These are phyloP conservation scores for Phialemonium atrogriseum DNA, from an alignment of 2,329 filamentous ascomycete genomes.

Conservation along the genomic window DNA sequence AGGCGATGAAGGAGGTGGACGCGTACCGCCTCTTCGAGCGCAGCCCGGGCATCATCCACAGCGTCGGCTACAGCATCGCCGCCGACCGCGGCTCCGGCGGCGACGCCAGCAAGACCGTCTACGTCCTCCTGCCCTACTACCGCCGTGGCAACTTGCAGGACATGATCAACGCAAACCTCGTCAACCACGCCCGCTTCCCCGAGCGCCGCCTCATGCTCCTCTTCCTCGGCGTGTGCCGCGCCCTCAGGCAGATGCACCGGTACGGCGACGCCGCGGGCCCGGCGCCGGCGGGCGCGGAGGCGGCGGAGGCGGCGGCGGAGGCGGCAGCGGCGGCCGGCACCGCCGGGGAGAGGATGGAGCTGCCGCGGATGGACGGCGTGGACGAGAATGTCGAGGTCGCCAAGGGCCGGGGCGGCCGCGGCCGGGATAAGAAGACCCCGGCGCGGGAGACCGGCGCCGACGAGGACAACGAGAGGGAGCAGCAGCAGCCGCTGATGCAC, in stretches of 20 bases:
- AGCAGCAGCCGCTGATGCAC: conserved; percentile 75
- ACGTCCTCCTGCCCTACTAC: conserved; percentile 94
- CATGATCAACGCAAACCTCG: conserved; percentile 95
- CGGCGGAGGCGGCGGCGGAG: no score
- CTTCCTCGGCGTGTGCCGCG: conserved; percentile 86
- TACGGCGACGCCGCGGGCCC: conserved; percentile 45
- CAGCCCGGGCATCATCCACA: conserved; percentile 78
- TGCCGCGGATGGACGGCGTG: conserved; percentile 31
- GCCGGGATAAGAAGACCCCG: conserved; percentile 22
- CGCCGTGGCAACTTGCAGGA: conserved; percentile 92
- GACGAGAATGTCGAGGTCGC: conserved; percentile 26
- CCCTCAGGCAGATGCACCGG: conserved; percentile 83
- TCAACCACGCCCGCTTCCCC: conserved; percentile 87
- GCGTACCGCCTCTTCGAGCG: conserved; percentile 86
- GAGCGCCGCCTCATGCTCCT: conserved; percentile 81
- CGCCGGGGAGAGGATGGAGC: conserved; percentile 45
- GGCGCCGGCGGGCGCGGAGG: no score
- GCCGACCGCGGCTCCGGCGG: conserved; percentile 54
- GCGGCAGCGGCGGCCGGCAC: conserved; percentile 11
- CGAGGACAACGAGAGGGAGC: conserved; percentile 62
- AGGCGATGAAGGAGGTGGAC: conserved; percentile 94
- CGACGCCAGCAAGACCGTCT: conserved; percentile 76
- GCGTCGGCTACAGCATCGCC: conserved; percentile 73
- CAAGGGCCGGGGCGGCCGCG: conserved; percentile 29
- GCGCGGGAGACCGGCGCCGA: conserved; percentile 37